These are phyloP conservation scores for Gelatoporia subvermispora DNA, from an alignment of 768 basidiomycete species.

Conservation along the genomic window DNA sequence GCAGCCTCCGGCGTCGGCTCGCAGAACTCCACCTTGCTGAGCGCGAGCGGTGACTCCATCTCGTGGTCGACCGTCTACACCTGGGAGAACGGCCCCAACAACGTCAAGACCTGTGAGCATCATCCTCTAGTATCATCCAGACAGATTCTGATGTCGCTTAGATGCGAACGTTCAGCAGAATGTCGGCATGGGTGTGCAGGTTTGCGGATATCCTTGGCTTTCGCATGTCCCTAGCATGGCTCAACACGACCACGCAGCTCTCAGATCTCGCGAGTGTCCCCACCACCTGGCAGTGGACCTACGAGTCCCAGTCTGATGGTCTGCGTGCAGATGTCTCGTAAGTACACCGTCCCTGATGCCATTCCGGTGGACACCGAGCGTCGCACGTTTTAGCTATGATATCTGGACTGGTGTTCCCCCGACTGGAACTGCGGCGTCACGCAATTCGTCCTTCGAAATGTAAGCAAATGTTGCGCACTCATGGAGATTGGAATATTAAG, in stretches of 20 bases:
- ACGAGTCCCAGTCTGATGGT: conserved; percentile 36
- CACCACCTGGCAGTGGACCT: conserved; percentile 48
- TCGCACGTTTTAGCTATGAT: conserved; percentile 35
- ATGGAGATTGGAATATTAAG: too few relatives aligned
- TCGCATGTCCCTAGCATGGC: background rate
- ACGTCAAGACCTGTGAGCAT: conserved; percentile 53
- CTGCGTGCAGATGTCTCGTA: conserved; percentile 53
- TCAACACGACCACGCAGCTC: conserved; percentile 25
- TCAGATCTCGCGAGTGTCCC: conserved; percentile 39
- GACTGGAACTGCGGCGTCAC: conserved; percentile 40
- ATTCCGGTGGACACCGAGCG: background rate
- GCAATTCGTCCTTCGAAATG: conserved; percentile 50
- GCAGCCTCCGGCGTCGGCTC: conserved; percentile 43
- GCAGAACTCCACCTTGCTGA: conserved; percentile 44
- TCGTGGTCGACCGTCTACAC: conserved; percentile 51
- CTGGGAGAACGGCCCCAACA: conserved; percentile 46
- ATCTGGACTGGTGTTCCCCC: conserved; percentile 46
- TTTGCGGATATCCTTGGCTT: conserved; percentile 10
- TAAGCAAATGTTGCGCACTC: conserved; percentile 18
- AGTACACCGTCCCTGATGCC: conserved; percentile 6
- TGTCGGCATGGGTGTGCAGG: conserved; percentile 45
- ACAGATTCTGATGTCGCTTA: background rate
- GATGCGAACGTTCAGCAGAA: conserved; percentile 45
- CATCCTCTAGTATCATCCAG: background rate
- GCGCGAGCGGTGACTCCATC: conserved; percentile 33